Evolutionary conservation across 106 monocot genomes (phyloP), one percentile per base, ranked within the genome.

Genomic region (Gastrodia elata): DNA sequence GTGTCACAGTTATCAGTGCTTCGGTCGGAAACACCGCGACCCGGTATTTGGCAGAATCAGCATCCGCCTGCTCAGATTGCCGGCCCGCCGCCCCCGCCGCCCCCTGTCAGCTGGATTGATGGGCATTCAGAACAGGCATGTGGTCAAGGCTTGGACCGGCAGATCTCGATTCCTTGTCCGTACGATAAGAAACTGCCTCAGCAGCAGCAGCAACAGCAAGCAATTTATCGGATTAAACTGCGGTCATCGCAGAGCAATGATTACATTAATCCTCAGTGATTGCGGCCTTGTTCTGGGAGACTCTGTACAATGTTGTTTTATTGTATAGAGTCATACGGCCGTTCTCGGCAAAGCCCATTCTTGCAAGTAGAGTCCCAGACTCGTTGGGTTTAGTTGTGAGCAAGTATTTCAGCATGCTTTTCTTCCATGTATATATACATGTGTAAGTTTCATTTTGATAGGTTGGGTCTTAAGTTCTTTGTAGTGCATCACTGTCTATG

Each of bases 61-160:
- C 83, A 74, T 48, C 83, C 67, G 25, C 46, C 43, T 14, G 4
- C 75, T 33, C 81, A 84, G 67, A 72, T 35, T 35, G 30, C 55
- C 4, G 84, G 92, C 38, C 58, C 64, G 26, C 77, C 85, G 10
- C 90, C 86, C 16, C 84, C 87, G 1, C 59, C 46, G 27, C 96
- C 92, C 0, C 96, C 96, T 0, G 71, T 40, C 18, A 86, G 86
- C 68, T 97, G 96, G 96, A 83, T 92, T 33, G 85, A 71, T 28
- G 71, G 68, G 78, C 83, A 73, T 70, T 65, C 34, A 22, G 48
- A 35, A 10, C 71, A 70, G 20, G 74, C 68, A 7, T 58, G 70
- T 70, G 27, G 24, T 15, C 36, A 49, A 73, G 74, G 16, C 26
- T 30, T 68, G 24, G 73, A 6, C 73, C 64, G 34, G 52, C 52